phyloP scores from a whole-genome alignment of 176 grass and related monocot genomes.

The Poa pratensis region DNA sequence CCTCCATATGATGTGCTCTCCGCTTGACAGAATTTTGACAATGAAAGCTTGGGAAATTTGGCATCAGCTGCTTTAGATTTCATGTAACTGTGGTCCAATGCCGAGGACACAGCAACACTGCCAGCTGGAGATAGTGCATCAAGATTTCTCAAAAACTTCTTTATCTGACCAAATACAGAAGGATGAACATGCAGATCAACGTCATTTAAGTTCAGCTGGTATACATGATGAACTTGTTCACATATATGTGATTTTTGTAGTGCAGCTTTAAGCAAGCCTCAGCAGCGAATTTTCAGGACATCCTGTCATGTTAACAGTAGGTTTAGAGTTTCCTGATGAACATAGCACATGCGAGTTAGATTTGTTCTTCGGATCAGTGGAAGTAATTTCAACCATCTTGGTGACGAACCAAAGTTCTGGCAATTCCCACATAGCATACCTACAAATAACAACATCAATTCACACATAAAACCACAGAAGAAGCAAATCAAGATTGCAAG shows the following conservation, averaged over 20 bases:
- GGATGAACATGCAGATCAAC: constrained; percentile 88
- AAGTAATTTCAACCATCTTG: constrained; percentile 61
- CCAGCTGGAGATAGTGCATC: constrained; percentile 45
- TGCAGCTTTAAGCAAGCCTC: constrained; percentile 72
- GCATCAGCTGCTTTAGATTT: constrained; percentile 29
- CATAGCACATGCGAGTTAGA: constrained; percentile 50
- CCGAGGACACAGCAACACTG: constrained; percentile 43
- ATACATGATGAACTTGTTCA: constrained; percentile 53
- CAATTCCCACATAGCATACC: constrained; percentile 66
- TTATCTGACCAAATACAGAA: constrained; percentile 61
- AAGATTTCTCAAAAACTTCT: constrained; percentile 63
- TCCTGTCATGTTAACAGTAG: constrained; percentile 27
- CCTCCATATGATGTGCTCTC: constrained; percentile 51
- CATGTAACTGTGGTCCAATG: constrained; percentile 35
- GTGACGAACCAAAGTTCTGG: constrained; percentile 59
- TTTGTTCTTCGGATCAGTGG: constrained; percentile 51
- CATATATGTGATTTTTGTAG: constrained; percentile 54
- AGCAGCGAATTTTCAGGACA: constrained; percentile 40
- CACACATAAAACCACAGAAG: constrained; percentile 25
- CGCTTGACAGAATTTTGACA: constrained; percentile 58
- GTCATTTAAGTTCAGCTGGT: constrained; percentile 54
- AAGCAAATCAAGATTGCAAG: constrained; percentile 23
- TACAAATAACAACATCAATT: constrained; percentile 49
- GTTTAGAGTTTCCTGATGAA: constrained; percentile 58
- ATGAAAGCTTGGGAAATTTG: constrained; percentile 55